Evolutionary conservation across 352 stramenopile species (phyloP), one percentile per base, ranked within the genome.

Genomic region (Sclerospora graminicola): DNA sequence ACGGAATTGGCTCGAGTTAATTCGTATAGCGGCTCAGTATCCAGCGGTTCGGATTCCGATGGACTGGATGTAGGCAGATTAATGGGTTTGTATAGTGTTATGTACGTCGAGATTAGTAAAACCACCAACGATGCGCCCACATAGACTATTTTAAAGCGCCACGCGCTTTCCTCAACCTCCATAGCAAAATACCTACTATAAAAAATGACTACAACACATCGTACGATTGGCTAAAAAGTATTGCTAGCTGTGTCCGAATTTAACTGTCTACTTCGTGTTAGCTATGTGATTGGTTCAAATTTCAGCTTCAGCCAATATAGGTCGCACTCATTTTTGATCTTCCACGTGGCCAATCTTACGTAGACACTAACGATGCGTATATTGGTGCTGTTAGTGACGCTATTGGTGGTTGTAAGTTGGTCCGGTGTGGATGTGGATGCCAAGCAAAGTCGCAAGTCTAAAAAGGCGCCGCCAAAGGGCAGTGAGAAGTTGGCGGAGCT

Each of bases 401-500:
- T 83, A 30, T 46, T 80, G 54, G 52, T 78, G 35, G 32, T 63
- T 19, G 19, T 42, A 11, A 62, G 35, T 33, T 68, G 47, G 45
- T 54, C 49, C 6, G 14, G 18, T n/a, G 40, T 33, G 8, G 36
- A 55, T 1, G 48, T 51, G 5, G 54, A 57, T 7, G 67, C 70
- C 33, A 74, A 72, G 48, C 71, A 76, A 41, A 73, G 51, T 19
- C 61, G 63, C 43, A 68, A 66, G 53, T 14, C 5, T 9, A 54
- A 44, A 29, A 24, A 57, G 11, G 26, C 36, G 36, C 23, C 37
- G 38, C 64, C 77, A 29, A 62, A 39, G 27, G 76, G 79, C 45
- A 54, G 31, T 23, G 74, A 84, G 44, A 91, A 91, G 63, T 45
- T 91, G 47, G 61, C 51, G 27, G 54, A 70, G 52, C 62, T 91